Evolutionary conservation across 345 rosid species (phyloP).

Genomic region (Salix caprea): DNA sequence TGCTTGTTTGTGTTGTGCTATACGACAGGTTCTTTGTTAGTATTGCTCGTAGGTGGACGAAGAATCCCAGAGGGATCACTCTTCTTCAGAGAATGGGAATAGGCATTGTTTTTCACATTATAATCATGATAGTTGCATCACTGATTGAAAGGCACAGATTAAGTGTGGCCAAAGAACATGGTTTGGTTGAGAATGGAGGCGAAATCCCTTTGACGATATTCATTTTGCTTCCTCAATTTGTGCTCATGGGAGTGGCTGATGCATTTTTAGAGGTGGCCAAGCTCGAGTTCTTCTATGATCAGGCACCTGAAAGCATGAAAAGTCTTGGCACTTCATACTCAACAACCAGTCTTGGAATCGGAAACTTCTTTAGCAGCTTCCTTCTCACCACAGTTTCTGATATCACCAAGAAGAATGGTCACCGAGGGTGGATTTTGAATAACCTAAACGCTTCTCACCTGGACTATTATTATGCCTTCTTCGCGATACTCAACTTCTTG

Average conservation of each 20-base stretch:
- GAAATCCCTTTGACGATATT: constrained; percentile 56
- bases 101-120: constrained; percentile 50
- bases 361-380: constrained; percentile 73
- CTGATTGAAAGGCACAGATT: constrained; percentile 49
- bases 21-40: constrained; percentile 57
- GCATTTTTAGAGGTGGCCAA: constrained; percentile 71
- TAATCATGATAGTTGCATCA: constrained; percentile 63
- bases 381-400: constrained; percentile 52
- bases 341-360: constrained; percentile 49
- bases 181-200: constrained; percentile 48
- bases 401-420: constrained; percentile 48
- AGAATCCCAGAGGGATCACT: constrained; percentile 73
- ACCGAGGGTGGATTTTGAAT: constrained; percentile 64
- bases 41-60: constrained; percentile 37
- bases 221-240: constrained; percentile 67
- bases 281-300: constrained; percentile 88
- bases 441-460: constrained; percentile 71
- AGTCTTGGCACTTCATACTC: constrained; percentile 80
- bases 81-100: constrained; percentile 78
- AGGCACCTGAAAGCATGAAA: constrained; percentile 90
- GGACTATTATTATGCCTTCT: constrained; percentile 70
- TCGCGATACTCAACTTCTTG: constrained; percentile 48
- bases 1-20: constrained; percentile 56
- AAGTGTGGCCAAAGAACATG: constrained; percentile 45
- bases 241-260: constrained; percentile 79